phyloP scores from a whole-genome alignment of 371 early-diverging fungal genomes.

The Mortierella sp. region DNA sequence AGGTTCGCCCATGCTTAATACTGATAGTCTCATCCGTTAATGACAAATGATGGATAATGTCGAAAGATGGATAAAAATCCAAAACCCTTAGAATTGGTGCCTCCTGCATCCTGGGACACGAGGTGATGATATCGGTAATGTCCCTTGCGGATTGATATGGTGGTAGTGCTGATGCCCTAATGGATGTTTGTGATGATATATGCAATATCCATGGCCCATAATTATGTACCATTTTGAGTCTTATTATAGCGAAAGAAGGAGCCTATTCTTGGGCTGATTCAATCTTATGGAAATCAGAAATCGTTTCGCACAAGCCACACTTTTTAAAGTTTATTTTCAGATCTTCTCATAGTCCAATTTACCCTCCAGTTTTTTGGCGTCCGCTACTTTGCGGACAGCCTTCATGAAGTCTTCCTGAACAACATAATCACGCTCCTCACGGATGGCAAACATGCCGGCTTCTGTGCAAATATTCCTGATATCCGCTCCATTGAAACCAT shows the following conservation, averaged over 20 bases:
- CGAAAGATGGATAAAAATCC: slow-evolving; percentile 12
- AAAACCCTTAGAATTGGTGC: no score
- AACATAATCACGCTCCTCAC: slow-evolving; percentile 96
- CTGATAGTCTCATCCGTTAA: no score
- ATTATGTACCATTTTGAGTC: slow-evolving; percentile 30
- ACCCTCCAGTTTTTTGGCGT: slow-evolving; percentile 98
- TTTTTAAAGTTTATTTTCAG: slow-evolving; percentile 66
- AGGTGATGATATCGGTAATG: background rate
- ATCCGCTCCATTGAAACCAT: slow-evolving; percentile 99
- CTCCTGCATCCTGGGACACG: background rate
- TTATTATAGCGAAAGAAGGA: slow-evolving; percentile 33
- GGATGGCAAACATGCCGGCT: slow-evolving; percentile 99
- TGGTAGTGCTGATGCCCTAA: background rate
- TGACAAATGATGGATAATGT: no score
- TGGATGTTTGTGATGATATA: background rate
- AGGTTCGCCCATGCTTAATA: background rate
- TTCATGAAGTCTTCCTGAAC: slow-evolving; percentile 99
- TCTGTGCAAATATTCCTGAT: slow-evolving; percentile 99
- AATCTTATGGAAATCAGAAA: background rate
- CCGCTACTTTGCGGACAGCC: slow-evolving; percentile 98
- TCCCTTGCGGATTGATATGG: background rate
- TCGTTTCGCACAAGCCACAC: slow-evolving; percentile 6
- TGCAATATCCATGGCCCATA: background rate
- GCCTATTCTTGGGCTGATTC: background rate
- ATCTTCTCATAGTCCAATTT: slow-evolving; percentile 97